phyloP scores from a whole-genome alignment of 495 filamentous ascomycete genomes.

The Xylaria bambusicola region DNA sequence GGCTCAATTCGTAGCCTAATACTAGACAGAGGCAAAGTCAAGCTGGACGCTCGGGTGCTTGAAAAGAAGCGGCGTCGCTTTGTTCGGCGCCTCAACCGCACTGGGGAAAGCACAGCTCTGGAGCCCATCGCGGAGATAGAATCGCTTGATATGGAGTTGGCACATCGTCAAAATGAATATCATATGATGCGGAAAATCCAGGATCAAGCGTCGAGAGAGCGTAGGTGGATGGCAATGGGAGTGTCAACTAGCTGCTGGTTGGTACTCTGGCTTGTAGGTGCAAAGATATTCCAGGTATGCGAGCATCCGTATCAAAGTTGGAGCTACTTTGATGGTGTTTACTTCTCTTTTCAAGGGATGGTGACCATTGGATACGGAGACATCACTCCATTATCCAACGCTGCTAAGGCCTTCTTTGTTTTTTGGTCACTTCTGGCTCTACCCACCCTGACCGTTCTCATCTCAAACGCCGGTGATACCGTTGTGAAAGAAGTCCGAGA shows the following conservation, averaged over 20 bases:
- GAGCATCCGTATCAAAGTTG: constrained; percentile 55
- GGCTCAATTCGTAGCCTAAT: constrained; percentile 80
- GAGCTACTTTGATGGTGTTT: constrained; percentile 80
- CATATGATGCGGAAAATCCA: constrained; percentile 82
- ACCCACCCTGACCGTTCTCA: constrained; percentile 79
- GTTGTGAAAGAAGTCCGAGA: constrained; percentile 72
- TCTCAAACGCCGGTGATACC: constrained; percentile 80
- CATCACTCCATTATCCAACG: constrained; percentile 65
- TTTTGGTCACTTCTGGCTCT: constrained; percentile 86
- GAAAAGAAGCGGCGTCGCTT: constrained; percentile 66
- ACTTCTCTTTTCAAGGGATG: constrained; percentile 77
- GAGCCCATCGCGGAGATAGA: constrained; percentile 46
- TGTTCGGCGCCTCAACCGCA: constrained; percentile 50
- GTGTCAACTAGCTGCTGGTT: constrained; percentile 66
- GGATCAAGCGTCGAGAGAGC: constrained; percentile 58
- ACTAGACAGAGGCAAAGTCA: constrained; percentile 72
- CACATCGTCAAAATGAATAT: constrained; percentile 74
- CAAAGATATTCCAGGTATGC: constrained; percentile 63
- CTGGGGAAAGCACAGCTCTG: constrained; percentile 51
- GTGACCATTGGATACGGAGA: constrained; percentile 90
- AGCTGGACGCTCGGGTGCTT: constrained; percentile 66
- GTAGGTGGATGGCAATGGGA: constrained; percentile 68
- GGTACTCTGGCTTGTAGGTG: constrained; percentile 78
- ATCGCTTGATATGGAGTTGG: constrained; percentile 48
- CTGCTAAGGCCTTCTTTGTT: constrained; percentile 80